Evolutionary conservation across 2,329 filamentous ascomycete genomes (phyloP).

Genomic region (Claviceps humidiphila): DNA sequence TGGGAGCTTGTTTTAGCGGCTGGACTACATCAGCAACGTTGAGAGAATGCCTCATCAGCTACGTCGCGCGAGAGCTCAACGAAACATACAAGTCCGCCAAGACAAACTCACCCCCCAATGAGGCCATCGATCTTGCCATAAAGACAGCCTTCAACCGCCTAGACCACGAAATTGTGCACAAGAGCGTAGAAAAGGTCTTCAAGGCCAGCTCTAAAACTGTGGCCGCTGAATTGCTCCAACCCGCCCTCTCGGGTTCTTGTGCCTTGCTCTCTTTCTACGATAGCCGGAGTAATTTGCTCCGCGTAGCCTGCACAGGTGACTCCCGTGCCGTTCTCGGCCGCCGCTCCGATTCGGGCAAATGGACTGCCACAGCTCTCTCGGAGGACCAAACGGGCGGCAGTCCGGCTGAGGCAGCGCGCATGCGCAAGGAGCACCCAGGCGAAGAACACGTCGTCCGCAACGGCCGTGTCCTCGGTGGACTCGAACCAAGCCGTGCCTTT

Average conservation of each 20-base stretch:
- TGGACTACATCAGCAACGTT: slow-evolving; percentile 98
- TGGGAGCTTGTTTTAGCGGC: slow-evolving; percentile 40
- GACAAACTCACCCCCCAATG: slow-evolving; percentile 53
- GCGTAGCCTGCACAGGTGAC: slow-evolving; percentile 93
- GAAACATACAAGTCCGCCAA: slow-evolving; percentile 68
- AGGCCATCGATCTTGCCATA: slow-evolving; percentile 79
- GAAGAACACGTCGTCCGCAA: slow-evolving; percentile 81
- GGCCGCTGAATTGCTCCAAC: slow-evolving; percentile 81
- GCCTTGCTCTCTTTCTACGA: slow-evolving; percentile 96
- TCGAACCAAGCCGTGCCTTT: slow-evolving; percentile 89
- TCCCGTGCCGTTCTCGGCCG: slow-evolving; percentile 89
- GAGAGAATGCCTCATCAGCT: slow-evolving; percentile 81
- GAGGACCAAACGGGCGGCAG: slow-evolving; percentile 91
- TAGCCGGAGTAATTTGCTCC: slow-evolving; percentile 67
- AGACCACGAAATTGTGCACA: slow-evolving; percentile 88
- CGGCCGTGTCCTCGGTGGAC: slow-evolving; percentile 77
- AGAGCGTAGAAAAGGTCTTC: slow-evolving; percentile 81
- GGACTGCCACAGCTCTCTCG: slow-evolving; percentile 80
- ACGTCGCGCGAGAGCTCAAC: slow-evolving; percentile 86
- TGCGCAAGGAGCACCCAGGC: slow-evolving; percentile 76
- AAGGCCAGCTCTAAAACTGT: slow-evolving; percentile 81
- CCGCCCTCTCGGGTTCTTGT: slow-evolving; percentile 92
- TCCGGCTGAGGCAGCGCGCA: slow-evolving; percentile 65
- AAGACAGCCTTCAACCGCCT: slow-evolving; percentile 81
- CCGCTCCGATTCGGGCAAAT: slow-evolving; percentile 66